A percentile compares a stretch with the other conserved stretches of the same genome.
Conservation (phyloP, 2,329 filamentous ascomycete species). For the Shiraia bambusicola region DNA sequence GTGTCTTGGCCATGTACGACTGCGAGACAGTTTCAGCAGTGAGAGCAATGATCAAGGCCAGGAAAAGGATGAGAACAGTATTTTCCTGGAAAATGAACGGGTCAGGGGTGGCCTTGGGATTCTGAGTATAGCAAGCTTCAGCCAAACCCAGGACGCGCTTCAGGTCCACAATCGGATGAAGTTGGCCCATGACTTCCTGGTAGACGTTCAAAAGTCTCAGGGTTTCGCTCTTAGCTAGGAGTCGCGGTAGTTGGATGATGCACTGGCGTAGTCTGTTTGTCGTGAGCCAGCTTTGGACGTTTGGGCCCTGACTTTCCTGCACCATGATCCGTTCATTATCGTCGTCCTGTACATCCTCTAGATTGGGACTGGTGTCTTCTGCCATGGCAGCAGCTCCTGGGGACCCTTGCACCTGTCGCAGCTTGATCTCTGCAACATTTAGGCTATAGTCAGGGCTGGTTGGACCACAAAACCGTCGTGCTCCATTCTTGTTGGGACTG, state of each 20-base stretch:
- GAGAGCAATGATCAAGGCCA: neutral
- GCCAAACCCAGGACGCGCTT: neutral
- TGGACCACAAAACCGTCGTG: neutral
- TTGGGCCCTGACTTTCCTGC: neutral
- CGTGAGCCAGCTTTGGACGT: neutral
- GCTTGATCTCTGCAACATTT: neutral
- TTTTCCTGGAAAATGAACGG: neutral
- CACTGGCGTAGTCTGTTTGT: neutral
- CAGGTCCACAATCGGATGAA: neutral
- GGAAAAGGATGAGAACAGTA: neutral
- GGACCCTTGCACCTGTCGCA: neutral
- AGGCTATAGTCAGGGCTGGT: constrained; percentile 1
- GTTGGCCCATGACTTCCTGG: neutral
- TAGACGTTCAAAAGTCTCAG: neutral
- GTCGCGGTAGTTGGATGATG: neutral
- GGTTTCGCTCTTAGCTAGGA: neutral
- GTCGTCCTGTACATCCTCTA: neutral
- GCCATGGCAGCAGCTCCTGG: neutral
- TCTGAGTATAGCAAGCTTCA: neutral
- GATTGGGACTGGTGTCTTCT: neutral
- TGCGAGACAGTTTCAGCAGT: neutral
- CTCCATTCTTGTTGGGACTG: neutral
- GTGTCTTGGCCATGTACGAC: neutral
- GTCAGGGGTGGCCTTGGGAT: neutral
- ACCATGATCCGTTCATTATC: neutral